Percentiles rank a stretch among this genome's conserved stretches.
Evolutionary conservation across 1,284 basidiomycete genomes (phyloP).

Genomic region (Athelia sp.): DNA sequence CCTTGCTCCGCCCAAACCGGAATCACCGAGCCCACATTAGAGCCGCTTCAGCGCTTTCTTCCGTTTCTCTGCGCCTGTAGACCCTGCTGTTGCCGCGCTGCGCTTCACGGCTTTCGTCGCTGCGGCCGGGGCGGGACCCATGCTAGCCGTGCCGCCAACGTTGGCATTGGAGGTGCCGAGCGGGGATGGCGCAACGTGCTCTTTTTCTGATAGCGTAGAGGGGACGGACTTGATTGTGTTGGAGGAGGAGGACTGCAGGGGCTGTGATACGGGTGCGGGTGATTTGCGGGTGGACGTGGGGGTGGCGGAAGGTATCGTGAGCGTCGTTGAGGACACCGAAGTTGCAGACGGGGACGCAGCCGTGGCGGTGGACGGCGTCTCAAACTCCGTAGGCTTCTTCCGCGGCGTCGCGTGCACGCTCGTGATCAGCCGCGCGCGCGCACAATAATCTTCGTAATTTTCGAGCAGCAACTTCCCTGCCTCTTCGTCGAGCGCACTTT

Average conservation of each 20-base stretch:
- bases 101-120: slow-evolving; percentile 63
- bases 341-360: slow-evolving; percentile 14
- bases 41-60: slow-evolving; percentile 81
- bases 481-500: slow-evolving; percentile 92
- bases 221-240: background rate
- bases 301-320: slow-evolving; percentile 15
- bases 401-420: slow-evolving; percentile 79
- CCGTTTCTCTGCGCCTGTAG: slow-evolving; percentile 65
- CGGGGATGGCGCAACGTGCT: slow-evolving; percentile 56
- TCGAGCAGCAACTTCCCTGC: slow-evolving; percentile 89
- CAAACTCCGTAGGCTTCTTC: slow-evolving; percentile 64
- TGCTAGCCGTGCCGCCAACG: slow-evolving; percentile 35
- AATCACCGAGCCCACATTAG: slow-evolving; percentile 31
- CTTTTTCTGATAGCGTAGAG: slow-evolving; percentile 32
- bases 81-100: slow-evolving; percentile 46
- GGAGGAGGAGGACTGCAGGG: slow-evolving; percentile 27
- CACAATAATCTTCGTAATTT: slow-evolving; percentile 82
- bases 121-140: slow-evolving; percentile 23
- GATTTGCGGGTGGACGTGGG: slow-evolving; percentile 24
- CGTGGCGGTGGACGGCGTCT: slow-evolving; percentile 30
- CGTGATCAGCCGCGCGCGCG: slow-evolving; percentile 79
- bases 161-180: slow-evolving; percentile 67
- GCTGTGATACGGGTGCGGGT: slow-evolving; percentile 27
- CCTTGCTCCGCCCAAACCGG: too few relatives aligned
- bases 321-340: slow-evolving; percentile 14